phyloP scores from a whole-genome alignment of 352 stramenopile species.

The Phytophthora tentaculata region DNA sequence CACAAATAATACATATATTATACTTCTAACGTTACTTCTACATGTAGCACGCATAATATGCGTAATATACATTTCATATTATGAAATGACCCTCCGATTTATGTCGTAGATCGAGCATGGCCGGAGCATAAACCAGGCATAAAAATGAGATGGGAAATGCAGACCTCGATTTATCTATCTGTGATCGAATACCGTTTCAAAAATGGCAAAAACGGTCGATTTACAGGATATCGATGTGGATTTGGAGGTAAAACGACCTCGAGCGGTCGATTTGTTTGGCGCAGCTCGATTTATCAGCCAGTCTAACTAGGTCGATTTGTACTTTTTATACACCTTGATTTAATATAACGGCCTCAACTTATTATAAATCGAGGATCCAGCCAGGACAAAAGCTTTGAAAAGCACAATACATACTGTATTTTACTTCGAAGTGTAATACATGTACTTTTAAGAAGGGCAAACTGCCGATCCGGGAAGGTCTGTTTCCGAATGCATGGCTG shows the following conservation, averaged over 20 bases:
- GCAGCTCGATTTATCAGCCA: background rate
- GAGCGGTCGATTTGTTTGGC: background rate
- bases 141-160: background rate
- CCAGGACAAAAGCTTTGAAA: too few relatives aligned
- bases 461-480: too few relatives aligned
- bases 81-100: background rate
- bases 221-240: background rate
- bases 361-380: too few relatives aligned
- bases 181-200: background rate
- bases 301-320: background rate
- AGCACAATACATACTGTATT: too few relatives aligned
- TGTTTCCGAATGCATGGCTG: too few relatives aligned
- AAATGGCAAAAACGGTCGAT: background rate
- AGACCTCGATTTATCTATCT: background rate
- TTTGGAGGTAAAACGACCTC: background rate
- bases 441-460: too few relatives aligned
- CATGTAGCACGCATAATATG: too few relatives aligned
- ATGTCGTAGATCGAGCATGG: background rate
- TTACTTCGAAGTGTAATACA: too few relatives aligned
- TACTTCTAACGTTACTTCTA: too few relatives aligned
- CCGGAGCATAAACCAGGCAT: background rate
- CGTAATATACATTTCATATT: too few relatives aligned
- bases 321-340: background rate
- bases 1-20: too few relatives aligned
- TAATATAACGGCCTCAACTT: too few relatives aligned